Conservation (phyloP, 148 eudicot species). For the Fagopyrum tataricum region DNA sequence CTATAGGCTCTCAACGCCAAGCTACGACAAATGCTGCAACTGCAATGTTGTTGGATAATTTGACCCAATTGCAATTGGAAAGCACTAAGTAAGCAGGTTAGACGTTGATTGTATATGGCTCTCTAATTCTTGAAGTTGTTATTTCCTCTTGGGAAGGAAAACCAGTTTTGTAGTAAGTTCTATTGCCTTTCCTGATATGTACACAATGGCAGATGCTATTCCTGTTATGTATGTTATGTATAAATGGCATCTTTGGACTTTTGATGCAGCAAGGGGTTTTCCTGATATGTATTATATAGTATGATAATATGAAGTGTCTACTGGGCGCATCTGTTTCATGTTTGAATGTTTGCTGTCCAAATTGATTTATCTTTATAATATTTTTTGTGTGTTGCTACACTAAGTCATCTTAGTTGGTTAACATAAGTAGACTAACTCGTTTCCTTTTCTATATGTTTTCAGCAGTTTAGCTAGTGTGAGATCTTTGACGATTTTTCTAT, state of each 20-base stretch:
- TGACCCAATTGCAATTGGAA: conserved; percentile 34
- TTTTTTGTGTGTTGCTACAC: background rate
- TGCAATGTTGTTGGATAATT: conserved; percentile 36
- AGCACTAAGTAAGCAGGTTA: conserved; percentile 26
- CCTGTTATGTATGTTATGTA: background rate
- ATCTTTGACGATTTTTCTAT: background rate
- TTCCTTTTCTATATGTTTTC: background rate
- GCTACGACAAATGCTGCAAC: conserved; percentile 27
- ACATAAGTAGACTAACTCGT: background rate
- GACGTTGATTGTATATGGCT: background rate
- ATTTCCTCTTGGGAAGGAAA: background rate
- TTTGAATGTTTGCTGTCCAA: background rate
- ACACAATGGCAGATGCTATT: background rate
- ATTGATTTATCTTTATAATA: background rate
- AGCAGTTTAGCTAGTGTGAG: background rate
- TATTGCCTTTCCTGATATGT: conserved; percentile 3
- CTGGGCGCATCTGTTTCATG: background rate
- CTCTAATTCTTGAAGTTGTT: background rate
- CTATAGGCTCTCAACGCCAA: conserved; percentile 40
- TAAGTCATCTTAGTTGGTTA: background rate
- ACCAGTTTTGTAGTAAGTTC: conserved; percentile 28
- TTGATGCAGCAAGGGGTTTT: background rate
- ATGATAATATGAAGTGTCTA: conserved; percentile 6
- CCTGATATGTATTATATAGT: conserved; percentile 4
- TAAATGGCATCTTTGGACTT: conserved; percentile 6